phyloP scores from a whole-genome alignment of 1,139 yeast species.

The Nakaseomyces kungkrabaensis region DNA sequence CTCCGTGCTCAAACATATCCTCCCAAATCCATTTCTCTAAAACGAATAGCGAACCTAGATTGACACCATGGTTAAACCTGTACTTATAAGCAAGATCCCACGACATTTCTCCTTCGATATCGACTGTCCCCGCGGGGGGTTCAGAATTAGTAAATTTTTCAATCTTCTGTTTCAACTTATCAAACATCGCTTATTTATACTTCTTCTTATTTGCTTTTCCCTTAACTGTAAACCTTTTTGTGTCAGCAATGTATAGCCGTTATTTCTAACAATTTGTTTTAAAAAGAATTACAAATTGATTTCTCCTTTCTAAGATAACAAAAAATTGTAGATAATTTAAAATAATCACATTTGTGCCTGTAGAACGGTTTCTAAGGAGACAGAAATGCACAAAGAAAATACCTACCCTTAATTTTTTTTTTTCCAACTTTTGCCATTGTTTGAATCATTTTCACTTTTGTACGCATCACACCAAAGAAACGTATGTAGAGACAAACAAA shows the following conservation, averaged over 20 bases:
- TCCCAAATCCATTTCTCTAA: constrained; percentile 65
- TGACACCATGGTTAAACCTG: constrained; percentile 74
- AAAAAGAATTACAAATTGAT: no score
- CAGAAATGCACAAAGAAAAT: no score
- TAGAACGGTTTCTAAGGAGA: no score
- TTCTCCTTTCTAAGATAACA: no score
- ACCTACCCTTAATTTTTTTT: no score
- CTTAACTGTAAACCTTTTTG: not conserved
- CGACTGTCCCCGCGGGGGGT: constrained; percentile 23
- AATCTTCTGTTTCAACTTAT: not conserved
- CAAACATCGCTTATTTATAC: not conserved
- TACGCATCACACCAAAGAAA: no score
- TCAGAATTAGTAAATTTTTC: constrained; percentile 9
- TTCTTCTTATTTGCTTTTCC: not conserved
- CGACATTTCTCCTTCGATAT: constrained; percentile 6
- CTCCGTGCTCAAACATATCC: constrained; percentile 43
- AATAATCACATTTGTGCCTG: no score
- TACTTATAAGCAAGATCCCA: constrained; percentile 42
- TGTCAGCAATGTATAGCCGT: not conserved
- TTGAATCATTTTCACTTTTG: no score
- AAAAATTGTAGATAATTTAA: no score
- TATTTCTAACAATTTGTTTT: no score
- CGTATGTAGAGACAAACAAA: no score
- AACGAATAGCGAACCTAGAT: constrained; percentile 76
- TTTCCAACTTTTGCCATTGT: no score